A percentile compares a stretch with the other conserved stretches of the same genome.
Conservation (phyloP, 2,329 filamentous ascomycete genomes). For the Trichoderma breve region DNA sequence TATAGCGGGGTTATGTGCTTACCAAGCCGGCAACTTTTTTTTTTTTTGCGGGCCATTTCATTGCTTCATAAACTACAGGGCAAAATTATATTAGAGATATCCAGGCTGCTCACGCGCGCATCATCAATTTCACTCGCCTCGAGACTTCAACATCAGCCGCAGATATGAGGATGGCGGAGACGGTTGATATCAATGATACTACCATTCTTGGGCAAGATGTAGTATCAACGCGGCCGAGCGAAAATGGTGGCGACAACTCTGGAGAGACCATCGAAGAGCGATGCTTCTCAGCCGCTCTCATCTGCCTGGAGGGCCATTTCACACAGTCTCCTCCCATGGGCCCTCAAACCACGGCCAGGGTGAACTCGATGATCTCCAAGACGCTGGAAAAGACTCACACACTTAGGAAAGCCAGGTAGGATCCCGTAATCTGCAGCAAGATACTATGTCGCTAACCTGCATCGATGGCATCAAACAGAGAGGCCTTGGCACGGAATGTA, state of each 20-base stretch:
- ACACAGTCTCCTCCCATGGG: constrained; percentile 57
- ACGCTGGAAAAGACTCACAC: constrained; percentile 64
- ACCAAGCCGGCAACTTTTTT: constrained; percentile 22
- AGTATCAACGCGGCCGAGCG: background rate
- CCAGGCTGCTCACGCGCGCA: background rate
- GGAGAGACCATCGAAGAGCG: constrained; percentile 61
- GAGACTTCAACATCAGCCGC: background rate
- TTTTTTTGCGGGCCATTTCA: constrained; percentile 22
- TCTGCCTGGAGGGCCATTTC: constrained; percentile 62
- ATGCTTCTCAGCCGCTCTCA: constrained; percentile 58
- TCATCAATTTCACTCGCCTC: background rate
- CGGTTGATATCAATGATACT: constrained; percentile 14
- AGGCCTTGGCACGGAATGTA: constrained; percentile 60
- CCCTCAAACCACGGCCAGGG: constrained; percentile 51
- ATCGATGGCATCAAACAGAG: constrained; percentile 38
- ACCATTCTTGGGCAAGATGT: constrained; percentile 12
- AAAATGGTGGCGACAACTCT: constrained; percentile 23
- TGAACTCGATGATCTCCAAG: constrained; percentile 57
- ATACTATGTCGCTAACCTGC: background rate
- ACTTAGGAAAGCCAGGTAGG: constrained; percentile 58
- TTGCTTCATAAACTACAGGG: constrained; percentile 15
- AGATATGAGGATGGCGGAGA: constrained; percentile 18
- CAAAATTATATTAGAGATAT: background rate
- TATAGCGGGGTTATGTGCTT: constrained; percentile 15
- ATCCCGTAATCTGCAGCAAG: background rate